Evolutionary conservation across 768 basidiomycete genomes (phyloP).

Genomic region (Lactarius evosmus): DNA sequence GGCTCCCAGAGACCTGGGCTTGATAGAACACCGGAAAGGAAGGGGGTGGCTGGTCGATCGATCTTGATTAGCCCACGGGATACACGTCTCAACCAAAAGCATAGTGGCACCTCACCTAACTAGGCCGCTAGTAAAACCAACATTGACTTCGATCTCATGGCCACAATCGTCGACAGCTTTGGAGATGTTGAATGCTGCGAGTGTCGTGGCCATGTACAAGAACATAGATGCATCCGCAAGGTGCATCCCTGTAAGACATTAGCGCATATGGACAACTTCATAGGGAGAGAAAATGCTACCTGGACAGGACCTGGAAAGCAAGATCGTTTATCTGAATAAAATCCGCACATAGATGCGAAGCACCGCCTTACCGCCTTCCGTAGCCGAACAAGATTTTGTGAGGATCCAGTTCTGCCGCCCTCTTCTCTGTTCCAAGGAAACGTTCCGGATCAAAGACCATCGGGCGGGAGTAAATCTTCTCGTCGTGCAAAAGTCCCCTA

Average conservation of each 20-base stretch:
- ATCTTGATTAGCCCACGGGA: neutral
- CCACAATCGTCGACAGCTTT: conserved; percentile 32
- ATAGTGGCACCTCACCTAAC: conserved; percentile 30
- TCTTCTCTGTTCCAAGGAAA: conserved; percentile 28
- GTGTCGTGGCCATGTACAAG: conserved; percentile 32
- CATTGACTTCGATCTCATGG: conserved; percentile 28
- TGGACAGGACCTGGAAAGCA: neutral
- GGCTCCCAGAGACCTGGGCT: conserved; percentile 31
- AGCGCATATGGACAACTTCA: neutral
- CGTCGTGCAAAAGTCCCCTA: conserved; percentile 31
- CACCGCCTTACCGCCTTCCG: conserved; percentile 51
- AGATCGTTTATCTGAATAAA: neutral
- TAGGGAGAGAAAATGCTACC: neutral
- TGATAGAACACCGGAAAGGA: conserved; percentile 25
- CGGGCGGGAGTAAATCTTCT: conserved; percentile 32
- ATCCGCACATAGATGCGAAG: too few species aligned
- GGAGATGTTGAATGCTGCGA: conserved; percentile 34
- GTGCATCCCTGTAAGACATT: neutral
- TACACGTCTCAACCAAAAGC: too few species aligned
- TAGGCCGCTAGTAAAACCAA: conserved; percentile 30
- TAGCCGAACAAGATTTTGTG: conserved; percentile 66
- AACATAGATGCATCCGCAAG: conserved; percentile 36
- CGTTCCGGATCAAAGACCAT: conserved; percentile 26
- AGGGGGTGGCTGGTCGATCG: neutral
- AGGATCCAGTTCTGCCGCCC: conserved; percentile 33